Evolutionary conservation across 2,329 filamentous ascomycete genomes (phyloP).

Genomic region (Monosporascus ibericus): DNA sequence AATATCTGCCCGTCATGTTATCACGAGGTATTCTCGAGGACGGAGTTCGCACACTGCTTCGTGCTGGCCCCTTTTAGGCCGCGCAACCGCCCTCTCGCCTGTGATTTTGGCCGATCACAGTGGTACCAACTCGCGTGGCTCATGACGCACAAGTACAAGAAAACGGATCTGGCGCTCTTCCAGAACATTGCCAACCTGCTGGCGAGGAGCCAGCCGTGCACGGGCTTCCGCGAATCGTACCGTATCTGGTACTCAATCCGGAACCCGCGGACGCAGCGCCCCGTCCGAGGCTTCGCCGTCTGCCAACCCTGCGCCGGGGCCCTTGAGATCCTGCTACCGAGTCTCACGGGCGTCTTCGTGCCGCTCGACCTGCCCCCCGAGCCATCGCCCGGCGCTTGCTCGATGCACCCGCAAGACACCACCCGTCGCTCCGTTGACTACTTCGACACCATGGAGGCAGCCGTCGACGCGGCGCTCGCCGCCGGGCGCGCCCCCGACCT

Average conservation of each 20-base stretch:
- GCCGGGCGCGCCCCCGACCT: slow-evolving; percentile 47
- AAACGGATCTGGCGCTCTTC: slow-evolving; percentile 62
- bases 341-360: slow-evolving; percentile 61
- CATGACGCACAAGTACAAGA: slow-evolving; percentile 65
- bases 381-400: slow-evolving; percentile 53
- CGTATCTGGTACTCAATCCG: slow-evolving; percentile 71
- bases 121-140: slow-evolving; percentile 86
- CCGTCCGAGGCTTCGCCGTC: slow-evolving; percentile 65
- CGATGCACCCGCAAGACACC: slow-evolving; percentile 51
- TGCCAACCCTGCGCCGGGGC: slow-evolving; percentile 70
- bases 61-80: slow-evolving; percentile 53
- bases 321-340: slow-evolving; percentile 68
- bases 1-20: slow-evolving; percentile 82
- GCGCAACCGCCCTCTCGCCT: slow-evolving; percentile 54
- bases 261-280: slow-evolving; percentile 58
- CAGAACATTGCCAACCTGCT: slow-evolving; percentile 61
- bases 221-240: slow-evolving; percentile 44
- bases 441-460: slow-evolving; percentile 54
- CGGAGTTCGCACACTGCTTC: slow-evolving; percentile 63
- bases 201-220: slow-evolving; percentile 51
- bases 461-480: slow-evolving; percentile 44
- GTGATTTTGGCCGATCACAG: slow-evolving; percentile 69
- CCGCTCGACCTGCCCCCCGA: slow-evolving; percentile 40
- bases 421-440: slow-evolving; percentile 49
- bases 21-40: slow-evolving; percentile 59